A percentile compares a stretch with the other conserved stretches of the same genome.
These are phyloP conservation scores for Sclerotinia nivalis DNA, from an alignment of 2,329 filamentous ascomycete genomes.

Conservation along the genomic window DNA sequence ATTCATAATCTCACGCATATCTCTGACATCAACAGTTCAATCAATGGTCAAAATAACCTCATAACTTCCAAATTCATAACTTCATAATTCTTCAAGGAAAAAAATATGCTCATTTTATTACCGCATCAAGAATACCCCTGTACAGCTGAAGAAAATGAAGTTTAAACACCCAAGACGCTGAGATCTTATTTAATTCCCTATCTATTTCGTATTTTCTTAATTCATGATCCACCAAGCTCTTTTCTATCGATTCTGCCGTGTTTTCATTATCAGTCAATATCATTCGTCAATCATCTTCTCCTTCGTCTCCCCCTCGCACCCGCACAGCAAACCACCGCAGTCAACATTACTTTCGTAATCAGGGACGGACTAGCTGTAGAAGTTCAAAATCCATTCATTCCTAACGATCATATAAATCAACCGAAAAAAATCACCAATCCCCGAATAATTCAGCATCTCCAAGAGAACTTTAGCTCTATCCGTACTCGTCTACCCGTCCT, in stretches of 20 bases:
- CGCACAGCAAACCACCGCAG: not conserved
- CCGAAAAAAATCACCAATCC: too few relatives aligned
- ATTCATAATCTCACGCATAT: not conserved
- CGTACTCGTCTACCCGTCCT: too few relatives aligned
- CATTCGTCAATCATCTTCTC: constrained; percentile 4
- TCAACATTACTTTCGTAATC: not conserved
- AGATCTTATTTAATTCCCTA: not conserved
- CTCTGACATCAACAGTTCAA: not conserved
- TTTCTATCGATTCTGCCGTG: not conserved
- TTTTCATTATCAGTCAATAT: not conserved
- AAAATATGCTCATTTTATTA: not conserved
- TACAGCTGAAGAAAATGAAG: not conserved
- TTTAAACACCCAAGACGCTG: not conserved
- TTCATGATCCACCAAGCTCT: not conserved
- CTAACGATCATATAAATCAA: too few relatives aligned
- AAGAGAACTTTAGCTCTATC: too few relatives aligned
- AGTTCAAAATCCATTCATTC: too few relatives aligned
- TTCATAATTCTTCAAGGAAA: not conserved
- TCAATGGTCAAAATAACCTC: too few relatives aligned
- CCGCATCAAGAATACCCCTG: not conserved
- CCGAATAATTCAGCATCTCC: too few relatives aligned
- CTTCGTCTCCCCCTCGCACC: too few relatives aligned
- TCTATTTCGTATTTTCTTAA: not conserved
- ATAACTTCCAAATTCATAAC: not conserved
- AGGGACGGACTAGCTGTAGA: too few relatives aligned